Conservation (phyloP, 2,329 filamentous ascomycete genomes). For the Didymella keratinophila region DNA sequence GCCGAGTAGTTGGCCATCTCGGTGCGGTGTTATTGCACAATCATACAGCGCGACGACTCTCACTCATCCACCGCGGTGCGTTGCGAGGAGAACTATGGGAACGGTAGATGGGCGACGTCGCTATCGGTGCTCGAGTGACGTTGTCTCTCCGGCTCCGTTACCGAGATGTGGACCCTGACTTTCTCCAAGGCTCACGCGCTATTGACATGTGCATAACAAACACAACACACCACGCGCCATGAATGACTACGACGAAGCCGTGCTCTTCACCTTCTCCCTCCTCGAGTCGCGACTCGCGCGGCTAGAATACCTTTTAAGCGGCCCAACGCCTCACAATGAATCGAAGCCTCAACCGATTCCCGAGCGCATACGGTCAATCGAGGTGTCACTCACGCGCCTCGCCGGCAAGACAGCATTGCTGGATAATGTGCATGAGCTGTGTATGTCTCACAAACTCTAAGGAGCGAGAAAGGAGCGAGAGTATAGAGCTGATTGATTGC, state of each 20-base stretch:
- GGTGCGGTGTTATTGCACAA: constrained; percentile 28
- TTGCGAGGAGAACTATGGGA: no score
- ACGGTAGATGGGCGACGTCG: neutral
- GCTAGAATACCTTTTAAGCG: constrained; percentile 55
- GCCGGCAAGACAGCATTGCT: constrained; percentile 51
- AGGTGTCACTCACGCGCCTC: constrained; percentile 50
- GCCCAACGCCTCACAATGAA: constrained; percentile 34
- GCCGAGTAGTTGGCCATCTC: constrained; percentile 58
- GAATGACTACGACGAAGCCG: constrained; percentile 51
- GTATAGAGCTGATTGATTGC: constrained; percentile 30
- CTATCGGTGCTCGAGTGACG: constrained; percentile 23
- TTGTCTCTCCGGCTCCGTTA: neutral
- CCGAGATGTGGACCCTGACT: neutral
- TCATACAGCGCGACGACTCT: constrained; percentile 33
- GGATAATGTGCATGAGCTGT: constrained; percentile 51
- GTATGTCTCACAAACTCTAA: no score
- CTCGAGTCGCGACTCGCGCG: constrained; percentile 57
- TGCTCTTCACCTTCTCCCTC: constrained; percentile 53
- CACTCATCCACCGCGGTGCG: no score
- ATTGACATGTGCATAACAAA: constrained; percentile 1
- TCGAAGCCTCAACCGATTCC: constrained; percentile 38
- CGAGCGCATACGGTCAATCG: constrained; percentile 49
- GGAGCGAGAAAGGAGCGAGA: no score
- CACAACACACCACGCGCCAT: constrained; percentile 27
- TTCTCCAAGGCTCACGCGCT: neutral